A percentile compares a stretch with the other conserved stretches of the same genome.
Evolutionary conservation across 2,329 filamentous ascomycete species (phyloP).

Genomic region (Apiospora hydei): DNA sequence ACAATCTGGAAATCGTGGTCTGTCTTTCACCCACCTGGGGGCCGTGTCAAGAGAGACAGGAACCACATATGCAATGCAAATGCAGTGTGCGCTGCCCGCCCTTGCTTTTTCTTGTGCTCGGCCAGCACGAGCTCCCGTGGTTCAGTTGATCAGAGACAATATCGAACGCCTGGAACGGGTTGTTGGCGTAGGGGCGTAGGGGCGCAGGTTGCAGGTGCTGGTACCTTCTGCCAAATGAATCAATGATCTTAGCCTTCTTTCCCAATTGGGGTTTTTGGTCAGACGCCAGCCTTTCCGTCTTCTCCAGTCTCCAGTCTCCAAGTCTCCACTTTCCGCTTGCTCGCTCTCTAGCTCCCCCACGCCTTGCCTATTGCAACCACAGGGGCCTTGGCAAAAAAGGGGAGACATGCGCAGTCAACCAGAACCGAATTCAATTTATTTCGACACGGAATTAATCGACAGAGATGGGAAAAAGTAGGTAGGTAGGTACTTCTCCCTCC

Average conservation of each 20-base stretch:
- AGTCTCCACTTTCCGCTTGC: slow-evolving; percentile 15
- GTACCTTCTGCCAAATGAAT: background rate
- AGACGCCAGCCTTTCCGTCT: slow-evolving; percentile 22
- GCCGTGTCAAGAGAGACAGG: background rate
- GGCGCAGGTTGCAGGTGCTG: background rate
- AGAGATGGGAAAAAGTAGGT: background rate
- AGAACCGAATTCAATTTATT: slow-evolving; percentile 17
- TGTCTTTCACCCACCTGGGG: background rate
- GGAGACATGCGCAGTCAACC: background rate
- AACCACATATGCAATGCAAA: background rate
- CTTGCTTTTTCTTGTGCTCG: background rate
- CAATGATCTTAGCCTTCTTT: background rate
- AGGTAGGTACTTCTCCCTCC: background rate
- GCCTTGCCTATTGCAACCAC: slow-evolving; percentile 12
- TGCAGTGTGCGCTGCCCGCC: background rate
- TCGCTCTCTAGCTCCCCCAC: background rate
- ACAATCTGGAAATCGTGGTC: background rate
- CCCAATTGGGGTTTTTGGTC: slow-evolving; percentile 5
- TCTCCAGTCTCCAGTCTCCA: slow-evolving; percentile 23
- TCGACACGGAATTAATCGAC: background rate
- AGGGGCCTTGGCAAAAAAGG: background rate
- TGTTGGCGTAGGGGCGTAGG: too few relatives aligned
- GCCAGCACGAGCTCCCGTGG: background rate
- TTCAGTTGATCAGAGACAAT: slow-evolving; percentile 2
- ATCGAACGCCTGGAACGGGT: too few relatives aligned